Percentiles rank a stretch among this genome's conserved stretches.
Evolutionary conservation across 306 rosid genomes (phyloP).

Genomic region (Ormosia semicastrata): DNA sequence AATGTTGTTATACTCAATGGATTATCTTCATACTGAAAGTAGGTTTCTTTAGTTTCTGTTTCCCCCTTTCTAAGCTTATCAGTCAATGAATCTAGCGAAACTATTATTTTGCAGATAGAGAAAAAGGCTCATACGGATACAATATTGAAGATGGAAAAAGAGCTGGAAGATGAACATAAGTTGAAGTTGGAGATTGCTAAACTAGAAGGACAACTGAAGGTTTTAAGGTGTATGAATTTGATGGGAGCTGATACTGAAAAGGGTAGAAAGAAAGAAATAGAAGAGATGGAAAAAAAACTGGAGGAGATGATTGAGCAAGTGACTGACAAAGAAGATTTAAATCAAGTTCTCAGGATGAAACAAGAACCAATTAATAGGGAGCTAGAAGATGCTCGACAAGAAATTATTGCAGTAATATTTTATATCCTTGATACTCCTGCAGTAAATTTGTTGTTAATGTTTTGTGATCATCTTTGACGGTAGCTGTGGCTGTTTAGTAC

Average conservation of each 20-base stretch:
- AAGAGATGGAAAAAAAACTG: background rate
- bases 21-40: background rate
- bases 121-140: background rate
- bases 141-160: background rate
- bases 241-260: background rate
- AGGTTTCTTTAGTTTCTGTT: background rate
- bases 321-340: background rate
- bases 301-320: background rate
- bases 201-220: conserved; percentile 9
- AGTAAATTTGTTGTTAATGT: background rate
- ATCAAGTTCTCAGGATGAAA: background rate
- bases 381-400: background rate
- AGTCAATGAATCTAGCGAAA: background rate
- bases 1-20: background rate
- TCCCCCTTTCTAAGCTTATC: background rate
- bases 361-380: background rate
- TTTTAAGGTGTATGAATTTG: background rate
- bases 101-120: background rate
- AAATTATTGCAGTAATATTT: background rate
- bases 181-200: background rate
- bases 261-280: background rate
- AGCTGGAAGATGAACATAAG: background rate
- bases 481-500: background rate
- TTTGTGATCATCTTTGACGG: background rate
- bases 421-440: background rate